Evolutionary conservation across 2,329 filamentous ascomycete species (phyloP), one percentile per base, ranked within the genome.

Genomic region (Colletotrichum coccodes): DNA sequence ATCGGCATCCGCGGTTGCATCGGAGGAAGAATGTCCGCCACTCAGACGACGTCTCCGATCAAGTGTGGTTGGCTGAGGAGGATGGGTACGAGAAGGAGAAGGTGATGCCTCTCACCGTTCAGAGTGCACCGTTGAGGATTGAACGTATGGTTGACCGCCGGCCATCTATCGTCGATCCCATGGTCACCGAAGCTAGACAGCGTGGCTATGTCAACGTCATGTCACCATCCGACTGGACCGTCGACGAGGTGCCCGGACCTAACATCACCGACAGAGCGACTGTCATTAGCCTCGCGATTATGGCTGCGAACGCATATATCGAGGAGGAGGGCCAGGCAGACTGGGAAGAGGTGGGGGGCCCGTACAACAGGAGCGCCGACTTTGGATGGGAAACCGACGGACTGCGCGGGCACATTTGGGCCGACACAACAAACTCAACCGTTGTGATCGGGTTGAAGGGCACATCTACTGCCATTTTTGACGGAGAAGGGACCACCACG

Each of bases 331-430:
- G 86, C 12, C 86, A 90, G 56, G 89, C 90, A 3, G 91, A 97
- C 71, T 98, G 96, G 95, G 85, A 94, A 71, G 93, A 95, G 71
- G 90, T 97, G 2, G 90, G 92, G 49, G 86, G 86, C 11, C 90
- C 89, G 2, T 98, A 94, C 83, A 97, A 98, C 78, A 90, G 93
- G 70, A 95, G 93, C 6, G 90, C 89, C 61, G 93, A 95, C 76
- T 98, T 98, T 82, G 96, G 96, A 50, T 98, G 96, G 96, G 89
- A 97, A 78, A 84, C 84, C 40, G 95, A 98, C 78, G 95, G 95
- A 3, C 85, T 98, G 30, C 90, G 95, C 64, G 96, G 96, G 2
- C 96, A 99, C 79, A 90, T 99, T 64, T 98, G 95, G 81, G 92
- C 93, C 18, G 94, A 98, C 75, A 89, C 94, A 74, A 88, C 83